phyloP scores from a whole-genome alignment of 2,329 filamentous ascomycete genomes.

The Dactylonectria estremocensis region DNA sequence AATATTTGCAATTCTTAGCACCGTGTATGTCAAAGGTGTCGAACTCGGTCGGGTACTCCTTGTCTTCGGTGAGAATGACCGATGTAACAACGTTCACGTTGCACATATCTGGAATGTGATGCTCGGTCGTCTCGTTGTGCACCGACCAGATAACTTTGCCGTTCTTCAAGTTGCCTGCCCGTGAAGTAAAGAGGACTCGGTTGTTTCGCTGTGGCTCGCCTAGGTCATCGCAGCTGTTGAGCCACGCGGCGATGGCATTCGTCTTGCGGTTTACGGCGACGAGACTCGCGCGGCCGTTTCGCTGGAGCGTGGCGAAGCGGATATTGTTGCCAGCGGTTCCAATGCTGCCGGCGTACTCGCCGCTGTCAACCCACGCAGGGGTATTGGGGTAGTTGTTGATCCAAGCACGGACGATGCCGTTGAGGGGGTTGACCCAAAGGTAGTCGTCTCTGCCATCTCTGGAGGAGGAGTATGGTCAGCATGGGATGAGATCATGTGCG shows the following conservation, averaged over 20 bases:
- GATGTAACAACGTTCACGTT: no score
- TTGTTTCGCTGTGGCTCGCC: not conserved
- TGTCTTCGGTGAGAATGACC: no score
- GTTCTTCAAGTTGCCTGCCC: no score
- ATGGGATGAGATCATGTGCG: not conserved
- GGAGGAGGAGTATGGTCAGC: not conserved
- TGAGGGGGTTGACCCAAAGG: conserved; percentile 1
- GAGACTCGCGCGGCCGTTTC: not conserved
- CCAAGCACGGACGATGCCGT: not conserved
- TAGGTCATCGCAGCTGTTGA: not conserved
- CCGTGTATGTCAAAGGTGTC: no score
- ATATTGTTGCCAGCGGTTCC: not conserved
- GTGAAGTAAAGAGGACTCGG: no score
- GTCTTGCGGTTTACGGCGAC: not conserved
- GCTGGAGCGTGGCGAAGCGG: not conserved
- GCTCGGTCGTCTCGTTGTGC: no score
- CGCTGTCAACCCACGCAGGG: not conserved
- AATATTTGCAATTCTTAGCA: no score
- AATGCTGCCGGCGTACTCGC: not conserved
- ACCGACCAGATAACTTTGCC: no score
- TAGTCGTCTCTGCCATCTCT: conserved; percentile 11
- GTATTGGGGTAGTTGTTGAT: conserved; percentile 6
- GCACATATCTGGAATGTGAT: no score
- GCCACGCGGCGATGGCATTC: not conserved
- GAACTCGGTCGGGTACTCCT: no score